These are phyloP conservation scores for Metrosideros polymorpha DNA, from an alignment of 441 rosid species.

Conservation along the genomic window DNA sequence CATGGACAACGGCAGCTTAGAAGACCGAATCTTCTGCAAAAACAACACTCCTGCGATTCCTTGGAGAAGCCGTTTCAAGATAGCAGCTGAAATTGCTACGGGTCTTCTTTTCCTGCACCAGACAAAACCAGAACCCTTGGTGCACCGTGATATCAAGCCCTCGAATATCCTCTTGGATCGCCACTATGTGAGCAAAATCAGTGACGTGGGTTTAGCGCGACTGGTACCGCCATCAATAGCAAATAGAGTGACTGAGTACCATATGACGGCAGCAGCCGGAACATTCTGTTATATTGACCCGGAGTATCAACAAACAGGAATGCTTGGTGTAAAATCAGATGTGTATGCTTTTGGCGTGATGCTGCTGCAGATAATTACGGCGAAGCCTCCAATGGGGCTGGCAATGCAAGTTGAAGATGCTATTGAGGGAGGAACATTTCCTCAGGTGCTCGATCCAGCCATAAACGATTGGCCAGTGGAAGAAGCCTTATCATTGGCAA, in stretches of 20 bases:
- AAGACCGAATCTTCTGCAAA: conserved; percentile 62
- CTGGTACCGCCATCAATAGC: conserved; percentile 45
- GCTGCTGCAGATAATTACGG: conserved; percentile 67
- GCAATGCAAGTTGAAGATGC: conserved; percentile 39
- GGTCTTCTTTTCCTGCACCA: conserved; percentile 76
- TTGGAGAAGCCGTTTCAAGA: conserved; percentile 54
- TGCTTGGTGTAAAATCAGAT: conserved; percentile 74
- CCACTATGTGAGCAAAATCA: conserved; percentile 46
- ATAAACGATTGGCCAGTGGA: conserved; percentile 62
- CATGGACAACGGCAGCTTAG: conserved; percentile 79
- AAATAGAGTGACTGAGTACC: conserved; percentile 35
- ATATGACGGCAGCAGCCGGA: conserved; percentile 64
- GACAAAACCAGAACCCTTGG: conserved; percentile 67
- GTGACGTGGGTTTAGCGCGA: conserved; percentile 68
- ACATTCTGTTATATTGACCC: conserved; percentile 92
- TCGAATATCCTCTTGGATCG: conserved; percentile 60
- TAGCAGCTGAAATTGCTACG: conserved; percentile 64
- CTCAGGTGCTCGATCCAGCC: conserved; percentile 48
- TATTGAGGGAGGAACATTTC: conserved; percentile 32
- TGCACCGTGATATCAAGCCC: conserved; percentile 85
- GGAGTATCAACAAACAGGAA: conserved; percentile 78
- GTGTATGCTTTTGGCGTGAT: conserved; percentile 66
- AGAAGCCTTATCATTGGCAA: conserved; percentile 53
- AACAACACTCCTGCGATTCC: conserved; percentile 45
- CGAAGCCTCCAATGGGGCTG: conserved; percentile 60